Conservation (phyloP, 306 rosid genomes). For the Vigna unguiculata region DNA sequence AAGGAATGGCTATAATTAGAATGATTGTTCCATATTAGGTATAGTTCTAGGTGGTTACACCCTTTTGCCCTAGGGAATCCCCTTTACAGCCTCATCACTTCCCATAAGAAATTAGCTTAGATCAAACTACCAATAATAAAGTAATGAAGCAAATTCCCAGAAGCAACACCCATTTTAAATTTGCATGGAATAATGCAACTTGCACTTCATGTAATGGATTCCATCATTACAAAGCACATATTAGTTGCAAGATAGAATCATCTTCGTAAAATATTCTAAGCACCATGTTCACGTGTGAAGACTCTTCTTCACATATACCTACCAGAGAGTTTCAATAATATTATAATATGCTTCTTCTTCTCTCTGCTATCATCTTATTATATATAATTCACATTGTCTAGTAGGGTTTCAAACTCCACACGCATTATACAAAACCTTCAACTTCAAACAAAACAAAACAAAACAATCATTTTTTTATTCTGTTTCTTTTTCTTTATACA, state of each 20-base stretch:
- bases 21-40: constrained; percentile 37
- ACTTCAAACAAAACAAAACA: neutral
- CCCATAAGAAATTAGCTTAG: constrained; percentile 38
- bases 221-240: constrained; percentile 49
- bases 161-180: constrained; percentile 36
- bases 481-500: neutral
- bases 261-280: constrained; percentile 35
- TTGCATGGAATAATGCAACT: constrained; percentile 44
- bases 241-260: constrained; percentile 38
- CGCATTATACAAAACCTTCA: too few species aligned
- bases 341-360: constrained; percentile 8
- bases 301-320: constrained; percentile 37
- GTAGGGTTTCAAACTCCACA: too few species aligned
- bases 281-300: constrained; percentile 46
- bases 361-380: neutral
- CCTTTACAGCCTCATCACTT: constrained; percentile 52
- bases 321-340: constrained; percentile 30
- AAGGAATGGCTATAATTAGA: constrained; percentile 29
- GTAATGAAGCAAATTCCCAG: constrained; percentile 40
- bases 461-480: neutral
- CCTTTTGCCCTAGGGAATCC: constrained; percentile 39
- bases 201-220: constrained; percentile 47
- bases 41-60: constrained; percentile 24
- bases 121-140: constrained; percentile 24
- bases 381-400: too few species aligned